Conservation (phyloP, 129 eudicot species). For the Scalesia atractyloides region DNA sequence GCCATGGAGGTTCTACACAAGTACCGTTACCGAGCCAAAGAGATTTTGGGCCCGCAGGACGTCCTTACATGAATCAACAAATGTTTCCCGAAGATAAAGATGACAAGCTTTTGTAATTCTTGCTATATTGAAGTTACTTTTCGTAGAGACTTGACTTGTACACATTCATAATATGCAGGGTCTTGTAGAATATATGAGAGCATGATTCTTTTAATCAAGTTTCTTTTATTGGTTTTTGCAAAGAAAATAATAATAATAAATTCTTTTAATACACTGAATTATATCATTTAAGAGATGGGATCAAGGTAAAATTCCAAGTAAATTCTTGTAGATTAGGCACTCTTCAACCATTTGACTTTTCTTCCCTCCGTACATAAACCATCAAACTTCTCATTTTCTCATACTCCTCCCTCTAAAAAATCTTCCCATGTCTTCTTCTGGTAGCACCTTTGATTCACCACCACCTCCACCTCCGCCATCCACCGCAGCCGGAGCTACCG, state of each 20-base stretch:
- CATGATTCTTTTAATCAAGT: background rate
- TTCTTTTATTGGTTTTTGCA: background rate
- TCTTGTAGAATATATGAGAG: background rate
- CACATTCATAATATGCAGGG: too few relatives aligned
- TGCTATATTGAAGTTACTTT: slow-evolving; percentile 35
- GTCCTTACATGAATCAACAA: too few relatives aligned
- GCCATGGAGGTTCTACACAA: too few relatives aligned
- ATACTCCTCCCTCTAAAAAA: background rate
- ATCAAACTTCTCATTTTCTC: background rate
- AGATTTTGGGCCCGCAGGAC: too few relatives aligned
- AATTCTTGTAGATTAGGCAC: slow-evolving; percentile 30
- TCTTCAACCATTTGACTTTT: slow-evolving; percentile 30
- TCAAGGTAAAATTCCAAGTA: slow-evolving; percentile 14
- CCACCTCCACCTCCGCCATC: slow-evolving; percentile 28
- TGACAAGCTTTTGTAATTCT: slow-evolving; percentile 52
- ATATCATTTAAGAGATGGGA: background rate
- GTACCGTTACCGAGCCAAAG: too few relatives aligned
- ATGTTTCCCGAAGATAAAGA: slow-evolving; percentile 33
- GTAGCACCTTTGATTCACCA: slow-evolving; percentile 35
- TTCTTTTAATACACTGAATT: too few relatives aligned
- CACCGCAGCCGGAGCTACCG: slow-evolving; percentile 10
- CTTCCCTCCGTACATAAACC: background rate
- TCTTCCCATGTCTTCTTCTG: slow-evolving; percentile 42
- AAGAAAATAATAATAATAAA: background rate
- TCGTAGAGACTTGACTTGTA: slow-evolving; percentile 3